Evolutionary conservation across 2,329 filamentous ascomycete species (phyloP).

Genomic region (Thielaviopsis punctulata): DNA sequence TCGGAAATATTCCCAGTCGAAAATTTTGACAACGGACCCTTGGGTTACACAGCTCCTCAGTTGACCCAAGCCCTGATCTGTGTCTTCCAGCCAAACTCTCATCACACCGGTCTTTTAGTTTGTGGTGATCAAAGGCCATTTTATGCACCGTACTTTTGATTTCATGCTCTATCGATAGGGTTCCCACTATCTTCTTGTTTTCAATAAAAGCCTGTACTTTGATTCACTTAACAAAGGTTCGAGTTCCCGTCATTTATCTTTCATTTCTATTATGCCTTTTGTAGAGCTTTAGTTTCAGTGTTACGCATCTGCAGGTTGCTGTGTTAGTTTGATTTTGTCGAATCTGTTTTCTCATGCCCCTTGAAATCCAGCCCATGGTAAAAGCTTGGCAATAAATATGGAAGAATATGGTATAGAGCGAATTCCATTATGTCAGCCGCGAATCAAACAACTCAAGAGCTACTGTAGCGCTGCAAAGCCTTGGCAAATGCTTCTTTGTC

Average conservation of each 20-base stretch:
- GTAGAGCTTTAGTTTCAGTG: neutral
- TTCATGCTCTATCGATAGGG: no score
- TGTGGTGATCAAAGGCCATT: no score
- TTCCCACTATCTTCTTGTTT: no score
- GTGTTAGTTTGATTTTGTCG: neutral
- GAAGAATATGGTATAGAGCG: neutral
- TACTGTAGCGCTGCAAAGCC: neutral
- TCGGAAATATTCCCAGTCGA: no score
- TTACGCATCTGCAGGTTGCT: neutral
- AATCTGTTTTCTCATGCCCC: neutral
- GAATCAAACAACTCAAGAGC: neutral
- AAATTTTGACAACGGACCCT: no score
- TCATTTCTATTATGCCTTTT: no score
- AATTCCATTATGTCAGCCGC: neutral
- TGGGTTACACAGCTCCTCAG: neutral
- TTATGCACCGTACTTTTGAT: no score
- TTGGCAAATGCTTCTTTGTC: neutral
- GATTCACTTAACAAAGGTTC: no score
- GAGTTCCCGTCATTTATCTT: no score
- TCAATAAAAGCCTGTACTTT: no score
- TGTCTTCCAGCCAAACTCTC: no score
- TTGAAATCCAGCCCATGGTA: neutral
- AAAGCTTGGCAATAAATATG: neutral
- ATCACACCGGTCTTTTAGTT: no score
- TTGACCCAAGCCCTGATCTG: neutral